Evolutionary conservation across 176 grass and related monocot species (phyloP).

Genomic region (Puccinellia tenuiflora): DNA sequence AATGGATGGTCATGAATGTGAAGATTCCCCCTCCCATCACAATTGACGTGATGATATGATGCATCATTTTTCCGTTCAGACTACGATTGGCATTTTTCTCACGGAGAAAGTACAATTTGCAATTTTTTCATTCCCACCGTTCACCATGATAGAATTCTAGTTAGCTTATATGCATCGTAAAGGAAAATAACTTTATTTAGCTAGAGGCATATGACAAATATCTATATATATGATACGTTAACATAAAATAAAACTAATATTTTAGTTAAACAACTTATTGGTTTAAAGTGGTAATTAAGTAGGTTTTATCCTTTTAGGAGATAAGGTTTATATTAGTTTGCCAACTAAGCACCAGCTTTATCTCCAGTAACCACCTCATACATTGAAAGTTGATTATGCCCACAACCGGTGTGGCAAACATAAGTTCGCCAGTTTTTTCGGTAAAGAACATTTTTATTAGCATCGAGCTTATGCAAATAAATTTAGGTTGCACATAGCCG

Average conservation of each 20-base stretch:
- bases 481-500: neutral
- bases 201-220: neutral
- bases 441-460: neutral
- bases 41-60: conserved; percentile 16
- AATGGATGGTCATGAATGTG: neutral
- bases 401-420: neutral
- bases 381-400: neutral
- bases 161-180: neutral
- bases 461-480: neutral
- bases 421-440: neutral
- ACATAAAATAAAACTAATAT: neutral
- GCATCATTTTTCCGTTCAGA: neutral
- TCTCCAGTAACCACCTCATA: neutral
- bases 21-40: neutral
- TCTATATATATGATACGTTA: too few relatives aligned
- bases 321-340: neutral
- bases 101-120: neutral
- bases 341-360: neutral
- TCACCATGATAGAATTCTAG: neutral
- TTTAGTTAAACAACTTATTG: neutral
- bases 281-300: neutral
- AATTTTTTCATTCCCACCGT: neutral
- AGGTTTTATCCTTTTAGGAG: neutral
- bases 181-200: neutral
- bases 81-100: neutral